phyloP scores from a whole-genome alignment of 2,329 filamentous ascomycete genomes.

The Aureobasidium sp. region DNA sequence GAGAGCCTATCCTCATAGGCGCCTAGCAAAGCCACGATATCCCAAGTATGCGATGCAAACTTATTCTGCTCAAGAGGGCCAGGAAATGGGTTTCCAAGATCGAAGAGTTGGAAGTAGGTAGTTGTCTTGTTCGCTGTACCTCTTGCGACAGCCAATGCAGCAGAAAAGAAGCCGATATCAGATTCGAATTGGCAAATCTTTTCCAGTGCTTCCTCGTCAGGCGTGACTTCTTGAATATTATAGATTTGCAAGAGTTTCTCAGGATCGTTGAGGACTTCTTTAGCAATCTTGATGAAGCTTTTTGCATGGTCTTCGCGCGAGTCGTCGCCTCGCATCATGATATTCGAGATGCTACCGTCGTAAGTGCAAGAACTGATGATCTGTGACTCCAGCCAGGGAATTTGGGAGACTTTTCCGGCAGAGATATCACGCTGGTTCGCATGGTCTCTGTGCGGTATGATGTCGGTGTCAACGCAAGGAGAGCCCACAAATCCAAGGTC shows the following conservation, averaged over 20 bases:
- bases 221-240: not conserved
- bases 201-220: conserved; percentile 12
- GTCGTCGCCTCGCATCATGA: conserved; percentile 35
- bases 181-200: conserved; percentile 19
- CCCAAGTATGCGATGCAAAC: conserved; percentile 19
- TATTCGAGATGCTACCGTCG: conserved; percentile 25
- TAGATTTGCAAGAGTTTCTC: conserved; percentile 14
- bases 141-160: conserved; percentile 12
- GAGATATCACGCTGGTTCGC: conserved; percentile 13
- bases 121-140: conserved; percentile 5
- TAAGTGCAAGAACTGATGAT: conserved; percentile 21
- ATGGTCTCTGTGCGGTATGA: conserved; percentile 14
- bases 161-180: conserved; percentile 19
- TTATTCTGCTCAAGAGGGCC: conserved; percentile 11
- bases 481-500: conserved; percentile 14
- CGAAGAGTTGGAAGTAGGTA: conserved; percentile 17
- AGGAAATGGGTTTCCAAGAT: conserved; percentile 17
- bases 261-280: conserved; percentile 44
- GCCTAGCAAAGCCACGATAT: conserved; percentile 17
- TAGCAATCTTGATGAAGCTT: conserved; percentile 45
- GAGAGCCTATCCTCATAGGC: conserved; percentile 14
- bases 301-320: conserved; percentile 49
- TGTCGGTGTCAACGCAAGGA: conserved; percentile 14
- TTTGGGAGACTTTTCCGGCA: not conserved
- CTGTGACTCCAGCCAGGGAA: conserved; percentile 13